Evolutionary conservation across 2,329 filamentous ascomycete genomes (phyloP), one percentile per base, ranked within the genome.

Genomic region (Apiospora malaysiana): DNA sequence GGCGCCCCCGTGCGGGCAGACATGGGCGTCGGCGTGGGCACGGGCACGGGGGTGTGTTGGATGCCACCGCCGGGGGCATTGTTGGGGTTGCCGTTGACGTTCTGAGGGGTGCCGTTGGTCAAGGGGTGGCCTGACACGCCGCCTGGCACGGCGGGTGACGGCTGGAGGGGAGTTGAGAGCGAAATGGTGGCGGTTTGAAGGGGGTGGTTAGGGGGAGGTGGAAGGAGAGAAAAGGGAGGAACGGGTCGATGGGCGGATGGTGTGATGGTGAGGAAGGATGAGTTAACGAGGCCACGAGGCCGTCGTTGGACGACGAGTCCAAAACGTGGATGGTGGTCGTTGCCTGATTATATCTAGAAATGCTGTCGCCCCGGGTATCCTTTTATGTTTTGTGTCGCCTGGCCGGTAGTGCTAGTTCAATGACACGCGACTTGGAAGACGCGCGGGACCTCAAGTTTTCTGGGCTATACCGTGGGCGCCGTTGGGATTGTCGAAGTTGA

Each of bases 171-270:
- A 45, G 71, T 74, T 75, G 76, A 77, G 75, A 78, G 79, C 42
- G 79, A 80, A 80, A 80, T 80, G 74, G 76, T 80, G 77, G 74
- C 79, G 79, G 78, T 79, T 71, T 73, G 27, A 63, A 69, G 69
- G 59, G 47, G 68, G 68, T 42, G n/a, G 69, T 59, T 2, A 32
- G 65, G 66, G 65, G 69, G 43, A 45, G 68, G 66, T 14, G 46
- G 16, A 25, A 32, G 9, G 51, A 10, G 2, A 14, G 49, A 27
- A 59, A 59, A 59, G 32, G 27, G 51, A 27, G 51, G 27, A 37
- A 16, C 8, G n/a, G 47, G n/a, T 8, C 6, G 49, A 5, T 37
- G 63, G 27, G 40, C 6, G 23, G 27, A 23, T 67, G 65, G 40
- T 67, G 65, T 43, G 40, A 67, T 25, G 65, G 40, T 32, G 49